These are phyloP conservation scores for Ustilago vetiveriae DNA, from an alignment of 1,284 basidiomycete species.

Conservation along the genomic window DNA sequence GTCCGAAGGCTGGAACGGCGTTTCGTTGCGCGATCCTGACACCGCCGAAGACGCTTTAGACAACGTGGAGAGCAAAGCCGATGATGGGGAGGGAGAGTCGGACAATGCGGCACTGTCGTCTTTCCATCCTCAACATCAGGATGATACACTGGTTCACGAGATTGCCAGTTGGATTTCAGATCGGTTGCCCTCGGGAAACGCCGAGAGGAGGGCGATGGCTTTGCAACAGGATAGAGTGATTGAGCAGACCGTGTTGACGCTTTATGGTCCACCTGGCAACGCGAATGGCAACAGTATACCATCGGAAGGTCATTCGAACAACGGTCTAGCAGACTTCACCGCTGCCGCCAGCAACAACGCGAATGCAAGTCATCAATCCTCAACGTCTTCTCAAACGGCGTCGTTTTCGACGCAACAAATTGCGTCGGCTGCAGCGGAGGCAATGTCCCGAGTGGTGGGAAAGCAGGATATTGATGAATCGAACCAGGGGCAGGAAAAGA, in stretches of 20 bases:
- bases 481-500: conserved; percentile 4
- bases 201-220: conserved; percentile 50
- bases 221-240: conserved; percentile 30
- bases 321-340: not conserved
- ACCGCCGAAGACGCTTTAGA: conserved; percentile 9
- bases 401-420: conserved; percentile 19
- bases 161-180: conserved; percentile 62
- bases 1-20: conserved; percentile 36
- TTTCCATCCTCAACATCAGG: conserved; percentile 38
- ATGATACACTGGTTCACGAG: conserved; percentile 53
- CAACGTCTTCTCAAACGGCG: conserved; percentile 6
- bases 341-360: not conserved
- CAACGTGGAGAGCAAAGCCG: conserved; percentile 1
- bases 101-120: conserved; percentile 25
- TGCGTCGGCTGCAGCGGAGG: not conserved
- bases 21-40: conserved; percentile 36
- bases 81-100: conserved; percentile 16
- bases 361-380: too few species aligned
- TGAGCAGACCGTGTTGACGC: conserved; percentile 25
- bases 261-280: conserved; percentile 10
- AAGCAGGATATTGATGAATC: not conserved
- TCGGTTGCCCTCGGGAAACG: conserved; percentile 54
- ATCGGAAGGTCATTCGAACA: not conserved
- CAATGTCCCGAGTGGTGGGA: not conserved
- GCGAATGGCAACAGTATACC: too few species aligned